Evolutionary conservation across 768 basidiomycete genomes (phyloP).

Genomic region (Auricularia auricula-judae): DNA sequence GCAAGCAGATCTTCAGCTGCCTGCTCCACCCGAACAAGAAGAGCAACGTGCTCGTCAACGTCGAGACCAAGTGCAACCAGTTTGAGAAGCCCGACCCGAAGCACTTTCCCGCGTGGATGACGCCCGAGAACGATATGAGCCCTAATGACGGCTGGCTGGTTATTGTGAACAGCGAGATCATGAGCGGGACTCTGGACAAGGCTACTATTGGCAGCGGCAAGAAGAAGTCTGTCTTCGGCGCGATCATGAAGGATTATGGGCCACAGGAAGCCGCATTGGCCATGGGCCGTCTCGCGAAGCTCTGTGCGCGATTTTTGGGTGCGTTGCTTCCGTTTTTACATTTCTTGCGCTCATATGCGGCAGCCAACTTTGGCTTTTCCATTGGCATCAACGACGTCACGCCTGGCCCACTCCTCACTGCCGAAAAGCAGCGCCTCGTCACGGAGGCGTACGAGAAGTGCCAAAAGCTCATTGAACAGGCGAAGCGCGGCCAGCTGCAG

Average conservation of each 20-base stretch:
- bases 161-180: slow-evolving; percentile 94
- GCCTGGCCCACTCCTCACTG: slow-evolving; percentile 74
- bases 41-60: slow-evolving; percentile 80
- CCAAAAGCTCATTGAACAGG: slow-evolving; percentile 73
- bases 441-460: slow-evolving; percentile 84
- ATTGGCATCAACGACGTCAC: slow-evolving; percentile 98
- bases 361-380: slow-evolving; percentile 95
- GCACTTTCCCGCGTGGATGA: slow-evolving; percentile 46
- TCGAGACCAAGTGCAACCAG: slow-evolving; percentile 92
- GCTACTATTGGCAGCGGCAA: slow-evolving; percentile 95
- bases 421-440: slow-evolving; percentile 76
- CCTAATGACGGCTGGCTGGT: slow-evolving; percentile 98
- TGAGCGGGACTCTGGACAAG: slow-evolving; percentile 99
- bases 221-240: slow-evolving; percentile 98
- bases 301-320: slow-evolving; percentile 92
- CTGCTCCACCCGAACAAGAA: slow-evolving; percentile 89
- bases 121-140: slow-evolving; percentile 67
- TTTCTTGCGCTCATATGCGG: neutral
- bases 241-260: slow-evolving; percentile 95
- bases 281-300: slow-evolving; percentile 93
- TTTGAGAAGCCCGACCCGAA: slow-evolving; percentile 60
- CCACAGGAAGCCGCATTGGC: slow-evolving; percentile 87
- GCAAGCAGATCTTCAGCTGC: slow-evolving; percentile 96
- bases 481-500: slow-evolving; percentile 84
- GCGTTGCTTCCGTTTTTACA: slow-evolving; percentile 14